Evolutionary conservation across 305 asterid species (phyloP), one percentile per base, ranked within the genome.

Genomic region (Fraxinus sp.): DNA sequence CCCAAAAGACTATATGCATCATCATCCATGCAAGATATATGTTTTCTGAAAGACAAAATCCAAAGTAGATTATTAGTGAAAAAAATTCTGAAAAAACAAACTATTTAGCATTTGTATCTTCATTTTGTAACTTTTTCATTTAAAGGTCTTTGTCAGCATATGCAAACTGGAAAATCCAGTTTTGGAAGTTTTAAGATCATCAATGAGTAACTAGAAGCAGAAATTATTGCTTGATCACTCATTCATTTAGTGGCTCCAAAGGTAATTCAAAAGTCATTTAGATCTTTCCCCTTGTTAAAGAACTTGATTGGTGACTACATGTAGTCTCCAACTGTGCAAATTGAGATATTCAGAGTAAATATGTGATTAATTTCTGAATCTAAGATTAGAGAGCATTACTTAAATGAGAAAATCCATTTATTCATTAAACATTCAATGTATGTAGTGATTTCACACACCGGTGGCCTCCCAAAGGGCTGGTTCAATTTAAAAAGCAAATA

Each of bases 1-100:
- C 90, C 95, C 93, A 95, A 81, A 18, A 92, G 79, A 59, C 14
- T 82, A 32, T 88, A 93, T 74, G 89, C 85, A 18, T 89, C 96
- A 81, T 91, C 95, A 35, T 85, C 86, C 84, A 95, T 77, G 87
- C 81, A 87, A 20, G 88, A 80, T 33, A 84, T 37, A 30, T 78
- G 78, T 86, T 71, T 87, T 78, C 94, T 91, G 97, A 64, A 82
- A 86, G 18, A 79, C 87, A 73, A 37, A 77, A 81, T 9, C 72
- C 77, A 74, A 22, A 37, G 68, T 78, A 62, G 59, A 79, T 86
- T 28, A 84, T 68, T 73, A 57, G 11, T 35, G 39, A 36, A 66
- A 35, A 82, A 71, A 11, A 39, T 28, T 78, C 28, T 18, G 20
- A 20, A 76, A 71, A 87, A 52, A 3, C 16, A 26, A 8, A 64